Percentiles rank a stretch among this genome's conserved stretches.
Conservation (phyloP, 2,329 filamentous ascomycete species). For the Aspergillus calidoustus region DNA sequence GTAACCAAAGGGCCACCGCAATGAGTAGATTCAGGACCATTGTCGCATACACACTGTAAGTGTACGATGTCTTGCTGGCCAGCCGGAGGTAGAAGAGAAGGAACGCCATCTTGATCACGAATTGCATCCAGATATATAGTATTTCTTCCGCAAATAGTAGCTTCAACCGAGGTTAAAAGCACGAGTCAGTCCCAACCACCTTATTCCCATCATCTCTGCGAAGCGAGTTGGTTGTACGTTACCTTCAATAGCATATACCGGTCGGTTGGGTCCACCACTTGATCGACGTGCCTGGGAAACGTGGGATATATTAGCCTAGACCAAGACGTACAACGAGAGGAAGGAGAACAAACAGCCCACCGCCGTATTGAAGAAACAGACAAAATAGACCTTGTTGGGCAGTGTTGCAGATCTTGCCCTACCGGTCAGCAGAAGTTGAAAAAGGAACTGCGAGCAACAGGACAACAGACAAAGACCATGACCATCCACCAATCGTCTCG, state of each 20-base stretch:
- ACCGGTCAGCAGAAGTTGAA: neutral
- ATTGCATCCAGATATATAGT: constrained; percentile 16
- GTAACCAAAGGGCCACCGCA: constrained; percentile 1
- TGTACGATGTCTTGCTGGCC: neutral
- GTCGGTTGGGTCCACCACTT: neutral
- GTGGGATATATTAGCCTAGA: neutral
- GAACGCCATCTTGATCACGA: constrained; percentile 15
- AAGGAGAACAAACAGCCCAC: constrained; percentile 4
- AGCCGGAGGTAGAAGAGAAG: constrained; percentile 17
- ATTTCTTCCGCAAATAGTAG: constrained; percentile 17
- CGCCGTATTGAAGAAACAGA: neutral
- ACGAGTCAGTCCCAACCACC: no score
- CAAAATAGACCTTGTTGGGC: neutral
- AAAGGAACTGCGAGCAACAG: neutral
- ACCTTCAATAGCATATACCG: neutral
- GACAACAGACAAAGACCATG: neutral
- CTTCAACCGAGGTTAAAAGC: neutral
- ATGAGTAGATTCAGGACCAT: neutral
- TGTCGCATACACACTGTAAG: constrained; percentile 2
- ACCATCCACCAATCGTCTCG: constrained; percentile 15
- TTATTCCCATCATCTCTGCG: no score
- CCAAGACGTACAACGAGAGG: neutral
- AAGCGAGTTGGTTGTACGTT: neutral
- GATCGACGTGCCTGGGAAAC: neutral
- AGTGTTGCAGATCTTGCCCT: neutral